A percentile compares a stretch with the other conserved stretches of the same genome.
Conservation (phyloP, 2,329 filamentous ascomycete species). For the Scedosporium boydii region DNA sequence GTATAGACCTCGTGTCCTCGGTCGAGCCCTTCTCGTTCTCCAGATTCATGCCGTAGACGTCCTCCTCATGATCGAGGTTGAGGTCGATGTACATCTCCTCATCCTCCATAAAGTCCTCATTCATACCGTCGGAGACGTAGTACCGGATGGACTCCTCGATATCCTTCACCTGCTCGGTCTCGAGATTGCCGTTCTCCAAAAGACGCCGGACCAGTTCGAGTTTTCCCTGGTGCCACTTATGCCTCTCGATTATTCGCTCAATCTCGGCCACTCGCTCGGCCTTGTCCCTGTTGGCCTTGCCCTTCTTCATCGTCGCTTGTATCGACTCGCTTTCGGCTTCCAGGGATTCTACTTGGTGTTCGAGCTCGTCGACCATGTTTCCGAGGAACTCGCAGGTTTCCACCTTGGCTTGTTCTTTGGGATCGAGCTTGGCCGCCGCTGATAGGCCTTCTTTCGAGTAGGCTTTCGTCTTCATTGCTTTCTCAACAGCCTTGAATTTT, state of each 20-base stretch:
- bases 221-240: conserved; percentile 94
- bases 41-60: conserved; percentile 66
- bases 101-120: conserved; percentile 85
- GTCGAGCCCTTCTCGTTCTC: conserved; percentile 89
- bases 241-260: conserved; percentile 73
- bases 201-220: conserved; percentile 84
- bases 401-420: conserved; percentile 92
- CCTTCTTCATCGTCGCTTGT: conserved; percentile 87
- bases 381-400: conserved; percentile 82
- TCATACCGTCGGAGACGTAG: conserved; percentile 85
- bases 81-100: conserved; percentile 94
- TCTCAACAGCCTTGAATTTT: conserved; percentile 99
- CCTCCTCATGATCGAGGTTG: conserved; percentile 86
- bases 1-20: conserved; percentile 86
- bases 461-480: conserved; percentile 99
- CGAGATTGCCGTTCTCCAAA: conserved; percentile 85
- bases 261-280: conserved; percentile 83
- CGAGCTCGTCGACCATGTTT: conserved; percentile 81
- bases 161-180: conserved; percentile 76
- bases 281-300: conserved; percentile 77
- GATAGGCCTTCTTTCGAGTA: conserved; percentile 97
- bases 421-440: conserved; percentile 84
- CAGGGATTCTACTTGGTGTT: conserved; percentile 83
- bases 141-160: conserved; percentile 90
- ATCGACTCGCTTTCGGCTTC: conserved; percentile 85